Conservation (phyloP, 2,329 filamentous ascomycete species). For the Pseudocercospora macadamiae region DNA sequence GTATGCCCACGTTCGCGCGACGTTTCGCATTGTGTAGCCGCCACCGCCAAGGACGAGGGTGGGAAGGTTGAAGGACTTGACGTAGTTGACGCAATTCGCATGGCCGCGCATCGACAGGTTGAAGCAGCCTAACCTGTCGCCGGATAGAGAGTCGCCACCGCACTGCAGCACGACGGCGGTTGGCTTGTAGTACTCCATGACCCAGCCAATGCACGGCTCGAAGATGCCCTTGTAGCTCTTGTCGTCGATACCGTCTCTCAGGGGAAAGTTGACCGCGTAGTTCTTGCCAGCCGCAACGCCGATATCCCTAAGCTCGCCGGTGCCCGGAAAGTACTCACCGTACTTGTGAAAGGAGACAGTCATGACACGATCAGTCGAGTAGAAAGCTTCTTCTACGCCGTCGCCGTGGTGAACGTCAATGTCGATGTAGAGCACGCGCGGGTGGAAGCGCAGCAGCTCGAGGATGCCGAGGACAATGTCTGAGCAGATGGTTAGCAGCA, state of each 20-base stretch:
- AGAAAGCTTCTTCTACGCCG: conserved; percentile 72
- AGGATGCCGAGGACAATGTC: conserved; percentile 70
- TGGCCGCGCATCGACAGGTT: conserved; percentile 72
- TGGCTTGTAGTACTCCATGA: conserved; percentile 70
- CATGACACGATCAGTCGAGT: conserved; percentile 72
- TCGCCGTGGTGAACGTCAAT: conserved; percentile 71
- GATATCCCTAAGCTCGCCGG: conserved; percentile 69
- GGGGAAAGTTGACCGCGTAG: conserved; percentile 70
- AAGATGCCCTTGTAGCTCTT: conserved; percentile 69
- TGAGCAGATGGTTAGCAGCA: conserved; percentile 31
- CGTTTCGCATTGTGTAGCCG: conserved; percentile 71
- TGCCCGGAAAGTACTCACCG: conserved; percentile 72
- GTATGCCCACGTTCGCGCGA: conserved; percentile 63
- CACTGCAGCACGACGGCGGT: conserved; percentile 71
- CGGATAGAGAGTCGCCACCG: conserved; percentile 68
- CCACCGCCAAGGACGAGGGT: conserved; percentile 68
- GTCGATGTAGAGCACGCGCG: conserved; percentile 67
- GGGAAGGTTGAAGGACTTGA: conserved; percentile 68
- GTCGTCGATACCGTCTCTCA: conserved; percentile 71
- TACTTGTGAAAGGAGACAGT: conserved; percentile 74
- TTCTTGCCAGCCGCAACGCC: conserved; percentile 69
- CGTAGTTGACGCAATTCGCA: conserved; percentile 70
- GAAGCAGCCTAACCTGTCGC: conserved; percentile 69
- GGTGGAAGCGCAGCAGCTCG: conserved; percentile 65
- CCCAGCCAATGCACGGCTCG: conserved; percentile 67